Conservation (phyloP, 73 alveolate species). For the Stentor roeselii region DNA sequence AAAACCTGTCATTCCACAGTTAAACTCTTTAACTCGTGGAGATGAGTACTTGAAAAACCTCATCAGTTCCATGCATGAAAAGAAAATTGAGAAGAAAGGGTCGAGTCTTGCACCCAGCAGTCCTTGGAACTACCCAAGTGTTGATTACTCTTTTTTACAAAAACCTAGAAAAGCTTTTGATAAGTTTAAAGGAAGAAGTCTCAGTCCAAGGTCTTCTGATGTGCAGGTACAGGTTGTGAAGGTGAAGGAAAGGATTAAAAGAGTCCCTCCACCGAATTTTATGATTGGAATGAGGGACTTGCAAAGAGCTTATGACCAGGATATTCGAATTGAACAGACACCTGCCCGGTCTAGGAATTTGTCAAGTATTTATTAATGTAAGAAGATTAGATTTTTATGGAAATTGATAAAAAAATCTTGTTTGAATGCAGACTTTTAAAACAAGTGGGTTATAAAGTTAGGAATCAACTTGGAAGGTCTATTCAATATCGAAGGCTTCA, state of each 20-base stretch:
- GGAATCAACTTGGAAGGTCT: conserved; percentile 15
- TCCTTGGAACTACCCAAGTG: not conserved
- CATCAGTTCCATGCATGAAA: not conserved
- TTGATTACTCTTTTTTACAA: not conserved
- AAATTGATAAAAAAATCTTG: not conserved
- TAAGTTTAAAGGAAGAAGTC: too few species aligned
- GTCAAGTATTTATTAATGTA: not conserved
- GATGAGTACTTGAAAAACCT: not conserved
- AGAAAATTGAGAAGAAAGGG: not conserved
- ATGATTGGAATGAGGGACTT: conserved; percentile 2
- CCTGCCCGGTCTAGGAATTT: not conserved
- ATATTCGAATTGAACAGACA: not conserved
- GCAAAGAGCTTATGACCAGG: not conserved
- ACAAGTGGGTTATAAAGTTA: not conserved
- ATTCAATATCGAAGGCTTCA: not conserved
- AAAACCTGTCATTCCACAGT: not conserved
- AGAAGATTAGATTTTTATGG: not conserved
- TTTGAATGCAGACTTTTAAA: conserved; percentile 11
- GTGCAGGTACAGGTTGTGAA: not conserved
- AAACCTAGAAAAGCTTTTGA: not conserved
- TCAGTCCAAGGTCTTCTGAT: too few species aligned
- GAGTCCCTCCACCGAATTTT: conserved; percentile 1
- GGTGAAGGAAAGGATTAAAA: not conserved
- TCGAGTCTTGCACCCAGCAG: not conserved
- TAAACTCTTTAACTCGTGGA: not conserved